A percentile compares a stretch with the other conserved stretches of the same genome.
These are phyloP conservation scores for Candida lessepsii DNA, from an alignment of 805 yeast genomes.

Conservation along the genomic window DNA sequence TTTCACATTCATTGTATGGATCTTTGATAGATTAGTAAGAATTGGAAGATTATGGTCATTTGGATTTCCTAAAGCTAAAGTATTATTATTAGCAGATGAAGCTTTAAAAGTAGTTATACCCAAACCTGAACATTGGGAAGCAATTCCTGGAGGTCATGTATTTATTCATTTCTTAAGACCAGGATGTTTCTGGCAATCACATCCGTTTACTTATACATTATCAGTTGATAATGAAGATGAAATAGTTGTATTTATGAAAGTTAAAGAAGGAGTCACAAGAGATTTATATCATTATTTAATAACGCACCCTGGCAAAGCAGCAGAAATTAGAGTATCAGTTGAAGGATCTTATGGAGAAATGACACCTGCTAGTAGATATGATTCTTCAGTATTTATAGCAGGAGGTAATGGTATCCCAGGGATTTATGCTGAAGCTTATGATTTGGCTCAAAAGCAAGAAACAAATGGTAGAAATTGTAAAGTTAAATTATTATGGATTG, in stretches of 20 bases:
- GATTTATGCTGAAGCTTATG: slow-evolving; percentile 34
- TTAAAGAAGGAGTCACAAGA: slow-evolving; percentile 34
- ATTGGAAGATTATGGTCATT: slow-evolving; percentile 52
- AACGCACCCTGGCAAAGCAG: slow-evolving; percentile 18
- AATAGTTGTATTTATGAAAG: slow-evolving; percentile 32
- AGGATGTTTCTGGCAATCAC: slow-evolving; percentile 60
- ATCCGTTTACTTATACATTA: slow-evolving; percentile 55
- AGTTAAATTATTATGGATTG: slow-evolving; percentile 60
- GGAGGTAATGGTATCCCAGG: slow-evolving; percentile 46
- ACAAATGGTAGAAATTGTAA: slow-evolving; percentile 11
- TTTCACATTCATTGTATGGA: slow-evolving; percentile 66
- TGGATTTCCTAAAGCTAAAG: slow-evolving; percentile 57
- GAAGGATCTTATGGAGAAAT: slow-evolving; percentile 41
- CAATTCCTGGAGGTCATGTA: slow-evolving; percentile 62
- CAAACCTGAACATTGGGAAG: slow-evolving; percentile 53
- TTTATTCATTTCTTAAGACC: slow-evolving; percentile 51
- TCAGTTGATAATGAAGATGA: slow-evolving; percentile 16
- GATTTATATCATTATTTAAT: slow-evolving; percentile 20
- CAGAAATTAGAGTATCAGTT: slow-evolving; percentile 31
- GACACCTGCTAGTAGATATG: slow-evolving; percentile 28
- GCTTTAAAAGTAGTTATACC: slow-evolving; percentile 50
- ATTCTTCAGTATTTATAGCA: slow-evolving; percentile 33
- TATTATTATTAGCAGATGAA: slow-evolving; percentile 42
- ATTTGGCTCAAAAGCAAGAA: slow-evolving; percentile 13
- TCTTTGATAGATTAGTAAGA: slow-evolving; percentile 60